phyloP scores from a whole-genome alignment of 2,329 filamentous ascomycete genomes.

The Trichoderma sp. region DNA sequence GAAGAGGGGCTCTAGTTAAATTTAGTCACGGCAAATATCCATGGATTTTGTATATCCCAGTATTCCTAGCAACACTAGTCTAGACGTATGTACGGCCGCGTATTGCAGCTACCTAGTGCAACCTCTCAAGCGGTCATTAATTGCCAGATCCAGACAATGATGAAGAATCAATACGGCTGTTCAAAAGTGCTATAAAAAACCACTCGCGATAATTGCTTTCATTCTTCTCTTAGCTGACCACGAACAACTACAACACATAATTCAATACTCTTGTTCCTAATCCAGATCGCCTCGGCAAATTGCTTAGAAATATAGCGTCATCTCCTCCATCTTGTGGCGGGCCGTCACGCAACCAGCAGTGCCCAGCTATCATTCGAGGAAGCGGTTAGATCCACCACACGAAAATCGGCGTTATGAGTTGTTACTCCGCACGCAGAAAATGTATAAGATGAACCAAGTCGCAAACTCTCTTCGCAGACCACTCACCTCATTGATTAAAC shows the following conservation, averaged over 20 bases:
- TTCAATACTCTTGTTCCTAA: background rate
- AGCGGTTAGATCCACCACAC: constrained; percentile 1
- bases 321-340: background rate
- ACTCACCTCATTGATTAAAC: background rate
- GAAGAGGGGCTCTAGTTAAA: background rate
- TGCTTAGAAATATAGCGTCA: constrained; percentile 7
- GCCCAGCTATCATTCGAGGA: background rate
- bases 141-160: background rate
- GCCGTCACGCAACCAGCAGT: background rate
- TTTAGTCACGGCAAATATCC: background rate
- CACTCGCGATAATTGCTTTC: background rate
- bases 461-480: background rate
- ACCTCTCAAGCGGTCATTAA: background rate
- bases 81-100: background rate
- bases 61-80: background rate
- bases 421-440: background rate
- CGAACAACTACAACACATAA: background rate
- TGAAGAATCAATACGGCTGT: background rate
- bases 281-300: background rate
- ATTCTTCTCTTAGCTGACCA: background rate
- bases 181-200: background rate
- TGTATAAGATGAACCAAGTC: background rate
- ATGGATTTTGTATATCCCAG: background rate
- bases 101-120: background rate
- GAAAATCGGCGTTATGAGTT: background rate